Base-by-base conservation (phyloP, 1,284 basidiomycete species). In the Fomitopsis pinicola region DNA sequence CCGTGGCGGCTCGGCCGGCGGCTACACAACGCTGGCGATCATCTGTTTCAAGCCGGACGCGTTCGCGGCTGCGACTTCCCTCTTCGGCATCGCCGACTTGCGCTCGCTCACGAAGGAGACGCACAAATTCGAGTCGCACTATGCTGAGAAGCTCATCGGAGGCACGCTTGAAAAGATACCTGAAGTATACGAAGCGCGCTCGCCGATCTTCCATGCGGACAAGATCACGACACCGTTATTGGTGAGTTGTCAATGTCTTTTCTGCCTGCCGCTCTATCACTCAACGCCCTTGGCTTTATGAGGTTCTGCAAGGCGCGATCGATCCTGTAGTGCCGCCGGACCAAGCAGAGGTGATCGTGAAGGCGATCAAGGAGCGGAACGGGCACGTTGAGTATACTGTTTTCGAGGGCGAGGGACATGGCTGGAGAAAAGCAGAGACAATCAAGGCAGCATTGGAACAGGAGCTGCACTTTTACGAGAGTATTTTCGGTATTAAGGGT, bases 381-480 rank as follows among this genome's bases (percentile, higher is more conserved):
- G 80, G 80, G 0, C 71, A 70, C n/a, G 79, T 80, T 42, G 75
- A 81, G 62, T 80, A 80, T 50, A 69, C 74, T n/a, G 62, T 79
- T 1, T 85, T 82, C 64, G 70, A 80, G 22, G 81, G 81, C 2
- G 83, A 85, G 61, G 83, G 82, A 0, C 83, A 85, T 57, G 82
- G 83, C 1, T 85, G 79, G 76, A 70, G 78, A 36, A 78, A 72
- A 60, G 76, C 75, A 1, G 80, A 80, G 60, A 78, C 76, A 38
- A 80, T 81, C 64, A 78, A 76, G 65, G 68, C 67, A 3, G 80
- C 81, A 6, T 62, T 83, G 10, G 71, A 76, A 66, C 65, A 69
- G 33, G 82, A 84, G 63, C 67, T 80, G 19, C 65, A 53, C 6
- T 82, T 76, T 66, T 80, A 80, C 59, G 67, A 72, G 56, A 67